phyloP scores from a whole-genome alignment of 2,329 filamentous ascomycete genomes.

The Penicillium palitans region DNA sequence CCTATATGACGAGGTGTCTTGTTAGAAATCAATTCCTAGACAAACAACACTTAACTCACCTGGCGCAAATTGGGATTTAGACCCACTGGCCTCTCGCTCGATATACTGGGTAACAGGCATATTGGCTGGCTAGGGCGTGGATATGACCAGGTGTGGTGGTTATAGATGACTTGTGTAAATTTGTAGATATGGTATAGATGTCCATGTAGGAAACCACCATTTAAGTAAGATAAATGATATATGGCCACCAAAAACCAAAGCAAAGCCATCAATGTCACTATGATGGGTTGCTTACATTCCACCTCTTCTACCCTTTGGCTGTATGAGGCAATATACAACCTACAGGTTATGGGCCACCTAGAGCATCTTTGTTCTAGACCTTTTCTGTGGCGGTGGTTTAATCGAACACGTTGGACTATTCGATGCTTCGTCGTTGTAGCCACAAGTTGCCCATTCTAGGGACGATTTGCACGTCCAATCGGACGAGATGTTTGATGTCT shows the following conservation, averaged over 20 bases:
- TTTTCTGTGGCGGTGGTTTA: constrained; percentile 1
- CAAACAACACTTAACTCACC: constrained; percentile 21
- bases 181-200: background rate
- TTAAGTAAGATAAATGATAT: constrained; percentile 1
- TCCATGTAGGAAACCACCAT: background rate
- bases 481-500: background rate
- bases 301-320: background rate
- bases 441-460: background rate
- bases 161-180: background rate
- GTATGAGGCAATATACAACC: background rate
- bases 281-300: constrained; percentile 1
- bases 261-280: constrained; percentile 6
- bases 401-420: background rate
- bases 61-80: constrained; percentile 37
- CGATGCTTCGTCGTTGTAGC: background rate
- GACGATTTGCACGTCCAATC: background rate
- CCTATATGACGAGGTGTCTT: constrained; percentile 36
- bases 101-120: constrained; percentile 19
- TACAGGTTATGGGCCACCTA: background rate
- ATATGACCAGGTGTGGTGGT: background rate
- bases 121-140: background rate
- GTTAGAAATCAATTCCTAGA: background rate
- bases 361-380: constrained; percentile 3
- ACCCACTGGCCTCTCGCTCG: constrained; percentile 24
- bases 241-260: background rate